Evolutionary conservation across 768 basidiomycete genomes (phyloP).

Genomic region (Mycena indigotica): DNA sequence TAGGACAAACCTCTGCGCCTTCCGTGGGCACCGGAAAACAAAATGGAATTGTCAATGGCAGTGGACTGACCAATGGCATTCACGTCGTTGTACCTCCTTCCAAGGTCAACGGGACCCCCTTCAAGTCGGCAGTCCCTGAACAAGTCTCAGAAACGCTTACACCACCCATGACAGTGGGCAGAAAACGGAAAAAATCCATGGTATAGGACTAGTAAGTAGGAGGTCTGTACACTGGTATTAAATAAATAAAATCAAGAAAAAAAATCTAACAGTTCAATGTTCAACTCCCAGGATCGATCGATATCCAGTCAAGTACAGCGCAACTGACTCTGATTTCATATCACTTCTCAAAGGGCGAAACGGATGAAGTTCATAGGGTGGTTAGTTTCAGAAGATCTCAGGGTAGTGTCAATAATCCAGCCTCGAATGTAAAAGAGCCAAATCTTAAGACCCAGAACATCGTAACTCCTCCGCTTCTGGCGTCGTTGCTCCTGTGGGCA

Average conservation of each 20-base stretch:
- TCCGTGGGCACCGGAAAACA: constrained; percentile 6
- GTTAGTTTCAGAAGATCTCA: no score
- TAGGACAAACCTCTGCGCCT: constrained; percentile 15
- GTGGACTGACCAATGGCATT: not conserved
- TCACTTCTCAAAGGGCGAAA: no score
- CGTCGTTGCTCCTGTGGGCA: constrained; percentile 44
- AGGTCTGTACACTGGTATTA: not conserved
- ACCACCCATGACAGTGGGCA: constrained; percentile 36
- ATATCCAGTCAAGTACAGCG: no score
- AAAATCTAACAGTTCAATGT: no score
- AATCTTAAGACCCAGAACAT: no score
- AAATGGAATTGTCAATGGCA: constrained; percentile 16
- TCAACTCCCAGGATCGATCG: no score
- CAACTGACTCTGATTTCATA: no score
- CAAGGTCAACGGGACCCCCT: constrained; percentile 8
- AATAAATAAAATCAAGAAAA: no score
- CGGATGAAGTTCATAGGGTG: no score
- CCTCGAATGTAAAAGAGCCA: no score
- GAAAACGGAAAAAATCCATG: constrained; percentile 58
- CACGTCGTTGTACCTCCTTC: not conserved
- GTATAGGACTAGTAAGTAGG: constrained; percentile 4
- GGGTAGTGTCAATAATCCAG: no score
- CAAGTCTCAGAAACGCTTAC: constrained; percentile 4
- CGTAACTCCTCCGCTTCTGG: constrained; percentile 55
- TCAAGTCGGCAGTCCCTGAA: constrained; percentile 19